Conservation (phyloP, 1,284 basidiomycete genomes). For the Rhodotorula sp. region DNA sequence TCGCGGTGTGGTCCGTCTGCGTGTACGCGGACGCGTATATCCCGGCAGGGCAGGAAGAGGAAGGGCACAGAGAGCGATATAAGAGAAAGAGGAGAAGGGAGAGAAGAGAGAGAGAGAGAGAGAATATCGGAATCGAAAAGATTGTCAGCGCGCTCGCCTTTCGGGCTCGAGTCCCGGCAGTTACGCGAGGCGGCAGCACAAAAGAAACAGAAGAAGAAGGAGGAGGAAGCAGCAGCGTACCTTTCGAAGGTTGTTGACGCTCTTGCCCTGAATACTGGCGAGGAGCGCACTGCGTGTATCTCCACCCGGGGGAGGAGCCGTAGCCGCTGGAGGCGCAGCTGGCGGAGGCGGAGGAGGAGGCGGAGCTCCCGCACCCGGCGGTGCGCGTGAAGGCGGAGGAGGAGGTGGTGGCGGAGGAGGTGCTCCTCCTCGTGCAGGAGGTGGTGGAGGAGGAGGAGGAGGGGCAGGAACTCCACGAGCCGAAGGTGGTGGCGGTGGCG, state of each 20-base stretch:
- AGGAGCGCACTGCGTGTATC: constrained; percentile 59
- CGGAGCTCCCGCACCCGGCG: too few relatives aligned
- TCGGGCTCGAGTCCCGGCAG: too few relatives aligned
- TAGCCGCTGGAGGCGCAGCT: constrained; percentile 12
- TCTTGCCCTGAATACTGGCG: constrained; percentile 66
- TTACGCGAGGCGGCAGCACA: too few relatives aligned
- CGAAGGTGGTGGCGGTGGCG: constrained; percentile 3
- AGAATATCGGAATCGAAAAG: background rate
- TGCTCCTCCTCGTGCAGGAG: background rate
- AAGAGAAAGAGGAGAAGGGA: background rate
- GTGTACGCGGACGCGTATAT: too few relatives aligned
- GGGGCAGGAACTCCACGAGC: constrained; percentile 8
- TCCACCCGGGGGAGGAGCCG: background rate
- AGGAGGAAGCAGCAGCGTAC: constrained; percentile 49
- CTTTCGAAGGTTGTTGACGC: constrained; percentile 72
- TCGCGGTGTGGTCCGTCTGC: constrained; percentile 29
- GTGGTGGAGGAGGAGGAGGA: background rate
- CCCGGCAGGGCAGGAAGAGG: background rate
- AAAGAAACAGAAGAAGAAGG: background rate
- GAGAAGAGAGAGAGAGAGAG: background rate
- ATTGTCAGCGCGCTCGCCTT: too few relatives aligned
- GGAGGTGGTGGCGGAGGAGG: constrained; percentile 2
- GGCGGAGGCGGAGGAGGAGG: constrained; percentile 7
- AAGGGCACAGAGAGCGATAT: background rate
- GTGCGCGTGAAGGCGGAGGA: constrained; percentile 1